Percentiles rank a stretch among this genome's conserved stretches.
Conservation (phyloP, 2,329 filamentous ascomycete genomes). For the Ophiostoma sp. region DNA sequence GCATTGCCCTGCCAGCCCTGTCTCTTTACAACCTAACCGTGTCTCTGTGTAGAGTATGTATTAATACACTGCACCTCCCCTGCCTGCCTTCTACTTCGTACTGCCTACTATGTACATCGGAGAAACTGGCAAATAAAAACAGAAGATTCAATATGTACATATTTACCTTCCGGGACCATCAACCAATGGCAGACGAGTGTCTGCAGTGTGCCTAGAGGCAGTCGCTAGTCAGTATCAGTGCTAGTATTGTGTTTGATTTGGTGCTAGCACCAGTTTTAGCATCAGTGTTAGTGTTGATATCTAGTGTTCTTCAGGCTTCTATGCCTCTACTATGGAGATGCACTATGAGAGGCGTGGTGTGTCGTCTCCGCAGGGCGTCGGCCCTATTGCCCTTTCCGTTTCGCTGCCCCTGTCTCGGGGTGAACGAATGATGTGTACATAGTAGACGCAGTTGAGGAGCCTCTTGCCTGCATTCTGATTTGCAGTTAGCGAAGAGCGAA, state of each 20-base stretch:
- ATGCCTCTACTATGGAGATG: neutral
- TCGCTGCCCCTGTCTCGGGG: conserved; percentile 1
- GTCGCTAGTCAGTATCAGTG: neutral
- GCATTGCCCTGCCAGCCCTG: neutral
- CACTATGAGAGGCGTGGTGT: neutral
- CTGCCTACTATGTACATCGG: neutral
- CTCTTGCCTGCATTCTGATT: neutral
- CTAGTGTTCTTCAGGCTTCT: conserved; percentile 6
- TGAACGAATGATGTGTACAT: neutral
- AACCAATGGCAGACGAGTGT: neutral
- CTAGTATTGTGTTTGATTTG: neutral
- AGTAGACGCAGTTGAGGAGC: neutral
- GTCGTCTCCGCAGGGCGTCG: neutral
- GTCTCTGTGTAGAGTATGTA: neutral
- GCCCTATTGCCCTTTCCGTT: conserved; percentile 6
- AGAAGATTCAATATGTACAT: neutral
- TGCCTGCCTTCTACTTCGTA: neutral
- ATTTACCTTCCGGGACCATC: neutral
- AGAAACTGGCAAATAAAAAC: neutral
- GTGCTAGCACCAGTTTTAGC: neutral
- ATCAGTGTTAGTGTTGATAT: neutral
- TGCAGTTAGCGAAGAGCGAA: no score
- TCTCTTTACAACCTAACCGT: neutral
- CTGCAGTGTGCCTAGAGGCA: neutral
- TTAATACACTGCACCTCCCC: neutral